phyloP scores from a whole-genome alignment of 2,329 filamentous ascomycete genomes.

The Trichoderma sp. region DNA sequence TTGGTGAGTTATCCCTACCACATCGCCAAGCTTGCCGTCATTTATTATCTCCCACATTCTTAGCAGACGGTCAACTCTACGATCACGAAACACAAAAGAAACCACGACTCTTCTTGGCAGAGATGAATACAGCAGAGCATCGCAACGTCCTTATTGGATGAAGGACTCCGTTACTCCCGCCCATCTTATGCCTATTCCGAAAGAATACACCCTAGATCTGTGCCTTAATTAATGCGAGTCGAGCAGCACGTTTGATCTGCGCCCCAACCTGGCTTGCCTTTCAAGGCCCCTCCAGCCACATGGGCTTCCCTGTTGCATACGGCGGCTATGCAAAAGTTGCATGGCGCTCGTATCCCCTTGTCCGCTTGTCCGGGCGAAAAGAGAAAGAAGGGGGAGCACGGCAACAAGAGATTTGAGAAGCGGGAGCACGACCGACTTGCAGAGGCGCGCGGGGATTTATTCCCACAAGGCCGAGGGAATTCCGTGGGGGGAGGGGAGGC shows the following conservation, averaged over 20 bases:
- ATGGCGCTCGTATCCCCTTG: conserved; percentile 7
- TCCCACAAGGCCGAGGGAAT: neutral
- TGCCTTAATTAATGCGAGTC: conserved; percentile 18
- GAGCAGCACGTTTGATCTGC: conserved; percentile 10
- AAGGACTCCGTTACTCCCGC: neutral
- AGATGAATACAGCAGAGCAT: neutral
- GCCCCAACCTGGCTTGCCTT: neutral
- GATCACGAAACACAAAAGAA: neutral
- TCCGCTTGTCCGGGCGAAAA: neutral
- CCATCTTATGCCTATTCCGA: conserved; percentile 9
- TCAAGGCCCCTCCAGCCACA: conserved; percentile 6
- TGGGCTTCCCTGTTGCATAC: conserved; percentile 16
- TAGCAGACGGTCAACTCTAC: neutral
- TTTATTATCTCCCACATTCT: neutral
- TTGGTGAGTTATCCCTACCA: neutral
- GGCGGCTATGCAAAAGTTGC: conserved; percentile 14
- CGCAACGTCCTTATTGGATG: neutral
- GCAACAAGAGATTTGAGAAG: neutral
- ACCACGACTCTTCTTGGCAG: neutral
- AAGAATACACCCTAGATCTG: conserved; percentile 1
- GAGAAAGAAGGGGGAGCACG: neutral
- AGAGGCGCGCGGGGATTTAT: neutral
- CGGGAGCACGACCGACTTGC: neutral
- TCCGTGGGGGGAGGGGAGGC: neutral
- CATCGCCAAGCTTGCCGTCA: neutral